Base-by-base conservation (phyloP, 2,329 filamentous ascomycete species). In the Orbilia blumenaviensis region DNA sequence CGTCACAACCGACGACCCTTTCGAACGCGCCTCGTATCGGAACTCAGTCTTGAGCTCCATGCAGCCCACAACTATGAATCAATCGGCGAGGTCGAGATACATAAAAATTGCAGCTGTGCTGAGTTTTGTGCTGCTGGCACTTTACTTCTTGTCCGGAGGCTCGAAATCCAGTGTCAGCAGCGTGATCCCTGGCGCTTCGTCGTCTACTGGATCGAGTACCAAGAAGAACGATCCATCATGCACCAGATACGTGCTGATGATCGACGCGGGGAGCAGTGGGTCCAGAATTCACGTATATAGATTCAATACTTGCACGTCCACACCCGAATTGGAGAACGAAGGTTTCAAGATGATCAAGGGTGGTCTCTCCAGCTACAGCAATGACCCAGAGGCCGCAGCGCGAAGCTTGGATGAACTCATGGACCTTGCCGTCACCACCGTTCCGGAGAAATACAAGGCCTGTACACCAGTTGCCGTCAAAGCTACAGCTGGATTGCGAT, bases 271-370 rank as follows among this genome's bases (percentile, higher is more conserved):
- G 80, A 98, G 94, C 86, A 98, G 95, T 66, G 95, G 95, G 77
- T 98, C 95, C 76, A 91, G 95, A 80, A 97, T 99, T 82, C 96
- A 99, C 85, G 93, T 98, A 74, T 99, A 97, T 87, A 92, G 93
- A 82, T 99, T 98, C 88, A 98, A 98, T 87, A 98, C 98, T 86
- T 99, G 94, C 85, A 95, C 94, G 10, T 85, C 92, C 6, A 94
- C 94, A n/a, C 95, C 95, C 25, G 94, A 97, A 84, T 88, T 99
- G 60, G 95, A 99, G 84, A 86, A 89, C 81, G 95, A 99, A 82
- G 88, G 92, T 72, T 99, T 99, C 84, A 90, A 94, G 86, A 93
- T 94, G 91, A 98, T 94, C 9, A 89, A 92, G 93, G 93, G 77
- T 85, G 95, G 85, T 60, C 86, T 99, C 80, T 97, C 93, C 82